Conservation (phyloP, 805 yeast species). For the Lipomyces mesembrius region DNA sequence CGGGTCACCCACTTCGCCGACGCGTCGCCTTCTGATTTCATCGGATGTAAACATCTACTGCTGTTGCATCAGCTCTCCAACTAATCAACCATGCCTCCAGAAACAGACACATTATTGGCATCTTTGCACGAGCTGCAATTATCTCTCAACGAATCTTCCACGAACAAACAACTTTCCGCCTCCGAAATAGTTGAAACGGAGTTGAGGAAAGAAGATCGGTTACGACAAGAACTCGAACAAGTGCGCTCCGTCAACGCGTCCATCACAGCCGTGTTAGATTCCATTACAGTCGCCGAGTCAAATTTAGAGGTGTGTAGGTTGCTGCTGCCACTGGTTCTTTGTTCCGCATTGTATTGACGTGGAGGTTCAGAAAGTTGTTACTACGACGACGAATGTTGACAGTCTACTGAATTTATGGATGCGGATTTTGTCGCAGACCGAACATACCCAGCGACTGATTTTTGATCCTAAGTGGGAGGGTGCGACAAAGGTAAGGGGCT, state of each 20-base stretch:
- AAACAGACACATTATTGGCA: background rate
- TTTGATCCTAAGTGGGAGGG: constrained; percentile 43
- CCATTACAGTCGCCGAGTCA: constrained; percentile 25
- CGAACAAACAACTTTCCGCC: background rate
- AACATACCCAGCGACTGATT: constrained; percentile 42
- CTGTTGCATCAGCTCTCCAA: background rate
- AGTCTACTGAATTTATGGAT: constrained; percentile 43
- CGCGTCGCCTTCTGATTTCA: too few relatives aligned
- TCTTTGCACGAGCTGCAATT: background rate
- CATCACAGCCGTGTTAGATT: constrained; percentile 25
- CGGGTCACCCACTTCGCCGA: too few relatives aligned
- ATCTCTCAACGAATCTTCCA: background rate
- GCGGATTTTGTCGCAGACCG: constrained; percentile 44
- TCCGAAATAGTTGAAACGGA: background rate
- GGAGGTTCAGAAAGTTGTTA: constrained; percentile 26
- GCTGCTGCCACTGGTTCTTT: constrained; percentile 1
- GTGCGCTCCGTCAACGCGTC: constrained; percentile 29
- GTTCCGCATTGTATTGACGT: too few relatives aligned
- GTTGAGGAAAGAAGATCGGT: constrained; percentile 20
- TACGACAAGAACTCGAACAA: constrained; percentile 26
- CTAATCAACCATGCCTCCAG: background rate
- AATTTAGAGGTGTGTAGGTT: constrained; percentile 27
- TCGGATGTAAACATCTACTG: too few relatives aligned
- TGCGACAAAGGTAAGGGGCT: constrained; percentile 32
- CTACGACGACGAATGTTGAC: constrained; percentile 41